Evolutionary conservation across 2,329 filamentous ascomycete genomes (phyloP).

Genomic region (Pseudogymnoascus pannorum): DNA sequence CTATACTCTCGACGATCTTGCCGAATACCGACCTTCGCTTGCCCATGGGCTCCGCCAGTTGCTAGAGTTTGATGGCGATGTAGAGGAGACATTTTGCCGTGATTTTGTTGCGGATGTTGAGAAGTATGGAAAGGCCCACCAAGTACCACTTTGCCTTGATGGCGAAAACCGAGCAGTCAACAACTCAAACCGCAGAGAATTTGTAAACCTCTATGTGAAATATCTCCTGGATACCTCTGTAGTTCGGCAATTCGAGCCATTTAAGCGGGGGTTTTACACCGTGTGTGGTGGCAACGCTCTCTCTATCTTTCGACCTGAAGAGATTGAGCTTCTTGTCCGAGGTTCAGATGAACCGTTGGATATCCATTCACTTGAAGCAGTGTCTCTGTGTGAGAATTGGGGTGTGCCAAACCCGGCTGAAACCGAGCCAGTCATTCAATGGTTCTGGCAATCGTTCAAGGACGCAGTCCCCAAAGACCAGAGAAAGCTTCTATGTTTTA

Average conservation of each 20-base stretch:
- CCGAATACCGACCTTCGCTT: conserved; percentile 70
- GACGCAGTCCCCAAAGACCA: conserved; percentile 60
- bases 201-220: conserved; percentile 76
- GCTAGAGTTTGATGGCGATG: conserved; percentile 76
- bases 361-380: conserved; percentile 64
- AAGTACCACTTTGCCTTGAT: conserved; percentile 64
- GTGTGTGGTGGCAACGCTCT: conserved; percentile 85
- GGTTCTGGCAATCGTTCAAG: conserved; percentile 85
- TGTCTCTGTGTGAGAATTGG: conserved; percentile 82
- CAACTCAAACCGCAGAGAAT: conserved; percentile 76
- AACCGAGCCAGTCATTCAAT: conserved; percentile 60
- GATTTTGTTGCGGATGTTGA: conserved; percentile 75
- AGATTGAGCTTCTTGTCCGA: conserved; percentile 80
- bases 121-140: conserved; percentile 61
- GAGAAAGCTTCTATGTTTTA: conserved; percentile 72
- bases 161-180: conserved; percentile 72
- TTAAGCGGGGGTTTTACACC: conserved; percentile 89
- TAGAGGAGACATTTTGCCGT: conserved; percentile 70
- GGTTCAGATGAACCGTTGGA: conserved; percentile 81
- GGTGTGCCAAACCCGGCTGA: conserved; percentile 46
- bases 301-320: conserved; percentile 79
- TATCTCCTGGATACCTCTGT: conserved; percentile 75
- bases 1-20: conserved; percentile 73
- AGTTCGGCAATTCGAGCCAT: conserved; percentile 79
- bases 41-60: conserved; percentile 69